Percentiles rank a stretch among this genome's conserved stretches.
phyloP scores from a whole-genome alignment of 2,329 filamentous ascomycete species.

The Karstenula rhodostoma region DNA sequence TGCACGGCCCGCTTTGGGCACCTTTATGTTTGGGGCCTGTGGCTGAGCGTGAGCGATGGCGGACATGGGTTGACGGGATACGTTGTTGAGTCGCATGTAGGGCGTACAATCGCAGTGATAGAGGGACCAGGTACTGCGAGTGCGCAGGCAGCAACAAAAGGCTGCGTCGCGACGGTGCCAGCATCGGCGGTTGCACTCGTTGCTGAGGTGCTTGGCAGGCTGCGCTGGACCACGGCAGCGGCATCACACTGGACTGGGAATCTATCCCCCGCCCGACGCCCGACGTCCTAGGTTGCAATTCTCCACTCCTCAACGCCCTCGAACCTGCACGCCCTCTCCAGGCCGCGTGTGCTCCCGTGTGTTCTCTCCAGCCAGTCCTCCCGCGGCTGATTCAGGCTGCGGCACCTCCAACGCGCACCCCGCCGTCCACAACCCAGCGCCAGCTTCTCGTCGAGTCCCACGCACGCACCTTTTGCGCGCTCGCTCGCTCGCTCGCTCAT shows the following conservation, averaged over 20 bases:
- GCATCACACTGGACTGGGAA: neutral
- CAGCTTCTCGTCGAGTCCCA: constrained; percentile 27
- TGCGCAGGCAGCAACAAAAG: neutral
- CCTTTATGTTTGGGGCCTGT: neutral
- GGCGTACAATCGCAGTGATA: too few species aligned
- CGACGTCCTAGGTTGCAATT: constrained; percentile 1
- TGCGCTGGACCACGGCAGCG: neutral
- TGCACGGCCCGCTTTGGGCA: constrained; percentile 14
- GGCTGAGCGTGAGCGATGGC: constrained; percentile 6
- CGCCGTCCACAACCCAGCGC: constrained; percentile 23
- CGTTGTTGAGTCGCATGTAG: neutral
- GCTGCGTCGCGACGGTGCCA: neutral
- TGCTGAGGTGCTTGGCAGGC: neutral
- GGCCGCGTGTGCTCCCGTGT: neutral
- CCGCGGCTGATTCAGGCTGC: constrained; percentile 10
- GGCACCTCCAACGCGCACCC: constrained; percentile 12
- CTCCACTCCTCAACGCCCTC: neutral
- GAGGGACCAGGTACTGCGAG: neutral
- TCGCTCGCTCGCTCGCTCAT: constrained; percentile 16
- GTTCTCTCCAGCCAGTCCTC: constrained; percentile 1
- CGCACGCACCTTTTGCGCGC: constrained; percentile 21
- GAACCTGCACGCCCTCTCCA: neutral
- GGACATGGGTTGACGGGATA: neutral
- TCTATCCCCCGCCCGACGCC: neutral
- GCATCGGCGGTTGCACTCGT: neutral